Evolutionary conservation across 306 rosid species (phyloP).

Genomic region (Calophaca sinica): DNA sequence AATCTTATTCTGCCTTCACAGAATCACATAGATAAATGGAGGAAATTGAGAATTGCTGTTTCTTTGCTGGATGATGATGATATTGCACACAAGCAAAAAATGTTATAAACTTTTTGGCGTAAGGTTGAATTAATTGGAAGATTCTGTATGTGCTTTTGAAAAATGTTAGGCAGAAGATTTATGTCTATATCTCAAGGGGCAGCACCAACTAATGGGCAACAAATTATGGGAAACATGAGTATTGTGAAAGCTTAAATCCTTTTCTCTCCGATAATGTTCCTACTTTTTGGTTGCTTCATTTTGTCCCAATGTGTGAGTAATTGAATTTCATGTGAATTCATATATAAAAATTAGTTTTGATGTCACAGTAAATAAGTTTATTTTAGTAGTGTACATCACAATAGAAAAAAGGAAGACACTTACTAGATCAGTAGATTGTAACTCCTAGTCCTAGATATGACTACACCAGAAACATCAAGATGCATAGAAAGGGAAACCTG

Average conservation of each 20-base stretch:
- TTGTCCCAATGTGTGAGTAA: neutral
- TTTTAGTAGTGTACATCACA: no score
- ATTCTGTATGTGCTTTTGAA: no score
- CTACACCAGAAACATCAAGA: neutral
- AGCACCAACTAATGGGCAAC: slow-evolving; percentile 19
- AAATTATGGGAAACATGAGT: slow-evolving; percentile 27
- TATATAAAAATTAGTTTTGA: neutral
- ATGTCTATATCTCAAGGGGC: slow-evolving; percentile 14
- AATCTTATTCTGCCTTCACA: neutral
- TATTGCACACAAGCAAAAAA: neutral
- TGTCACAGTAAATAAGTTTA: neutral
- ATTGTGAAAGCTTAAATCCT: neutral
- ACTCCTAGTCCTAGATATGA: neutral
- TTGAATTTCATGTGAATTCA: slow-evolving; percentile 6
- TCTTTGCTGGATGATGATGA: neutral
- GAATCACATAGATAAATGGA: neutral
- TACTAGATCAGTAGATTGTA: neutral
- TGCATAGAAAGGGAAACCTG: neutral
- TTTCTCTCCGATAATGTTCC: neutral
- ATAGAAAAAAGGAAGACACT: neutral
- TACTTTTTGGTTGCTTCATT: slow-evolving; percentile 1
- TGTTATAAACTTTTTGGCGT: neutral
- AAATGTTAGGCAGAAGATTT: neutral
- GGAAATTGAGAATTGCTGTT: neutral
- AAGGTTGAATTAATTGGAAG: neutral